Conservation (phyloP, 1,139 yeast species). For the Geotrichum histeridarum region DNA sequence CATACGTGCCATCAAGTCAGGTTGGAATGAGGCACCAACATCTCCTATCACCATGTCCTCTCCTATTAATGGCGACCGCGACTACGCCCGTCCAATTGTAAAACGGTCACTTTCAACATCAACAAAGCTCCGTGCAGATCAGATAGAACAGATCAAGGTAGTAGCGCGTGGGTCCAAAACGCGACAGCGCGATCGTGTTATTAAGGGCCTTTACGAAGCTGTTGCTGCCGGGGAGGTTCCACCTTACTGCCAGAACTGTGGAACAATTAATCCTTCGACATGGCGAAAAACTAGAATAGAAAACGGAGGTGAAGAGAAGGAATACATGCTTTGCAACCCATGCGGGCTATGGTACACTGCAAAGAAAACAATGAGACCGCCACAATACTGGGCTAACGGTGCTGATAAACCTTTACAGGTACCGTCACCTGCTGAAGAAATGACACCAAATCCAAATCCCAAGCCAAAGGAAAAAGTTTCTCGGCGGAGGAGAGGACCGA, state of each 20-base stretch:
- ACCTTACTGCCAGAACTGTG: conserved; percentile 38
- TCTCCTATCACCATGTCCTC: conserved; percentile 18
- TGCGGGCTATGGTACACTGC: conserved; percentile 38
- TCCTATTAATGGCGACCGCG: conserved; percentile 1
- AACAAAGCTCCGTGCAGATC: background rate
- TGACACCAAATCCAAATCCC: background rate
- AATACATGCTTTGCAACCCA: conserved; percentile 35
- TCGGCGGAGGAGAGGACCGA: conserved; percentile 11
- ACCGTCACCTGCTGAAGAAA: conserved; percentile 4
- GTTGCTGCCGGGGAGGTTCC: background rate
- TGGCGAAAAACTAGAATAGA: conserved; percentile 34
- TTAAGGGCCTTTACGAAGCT: conserved; percentile 3
- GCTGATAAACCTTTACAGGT: background rate
- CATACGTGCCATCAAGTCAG: conserved; percentile 5
- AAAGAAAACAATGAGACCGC: conserved; percentile 37
- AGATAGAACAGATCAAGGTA: background rate
- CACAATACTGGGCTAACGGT: conserved; percentile 12
- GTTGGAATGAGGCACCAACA: conserved; percentile 12
- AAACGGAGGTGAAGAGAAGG: conserved; percentile 20
- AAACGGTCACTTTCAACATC: conserved; percentile 15
- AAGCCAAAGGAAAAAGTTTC: conserved; percentile 11
- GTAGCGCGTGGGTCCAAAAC: conserved; percentile 8
- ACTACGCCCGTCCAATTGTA: conserved; percentile 1
- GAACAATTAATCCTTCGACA: conserved; percentile 35
- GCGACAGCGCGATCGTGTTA: conserved; percentile 4